Evolutionary conservation across 129 eudicot genomes (phyloP).

Genomic region (Arctium minus): DNA sequence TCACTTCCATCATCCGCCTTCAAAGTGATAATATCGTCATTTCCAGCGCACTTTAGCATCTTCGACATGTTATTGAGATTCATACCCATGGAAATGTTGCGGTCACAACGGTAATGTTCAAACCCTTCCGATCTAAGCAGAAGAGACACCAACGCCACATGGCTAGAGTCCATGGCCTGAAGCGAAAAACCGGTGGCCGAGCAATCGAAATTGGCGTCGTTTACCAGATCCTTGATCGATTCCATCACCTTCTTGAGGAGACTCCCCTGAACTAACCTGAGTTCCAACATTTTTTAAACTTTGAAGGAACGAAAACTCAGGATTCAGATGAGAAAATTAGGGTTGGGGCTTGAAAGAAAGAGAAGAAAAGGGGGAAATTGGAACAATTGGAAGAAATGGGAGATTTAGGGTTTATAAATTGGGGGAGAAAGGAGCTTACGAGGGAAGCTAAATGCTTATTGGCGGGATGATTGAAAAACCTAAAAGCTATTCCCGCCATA

Average conservation of each 20-base stretch:
- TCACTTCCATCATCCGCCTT: constrained; percentile 95
- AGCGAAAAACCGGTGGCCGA: constrained; percentile 84
- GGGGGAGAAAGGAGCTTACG: constrained; percentile 15
- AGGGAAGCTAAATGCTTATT: constrained; percentile 27
- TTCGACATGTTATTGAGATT: constrained; percentile 75
- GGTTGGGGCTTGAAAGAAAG: constrained; percentile 15
- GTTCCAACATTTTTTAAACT: constrained; percentile 54
- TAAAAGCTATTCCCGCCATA: constrained; percentile 27
- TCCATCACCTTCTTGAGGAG: constrained; percentile 80
- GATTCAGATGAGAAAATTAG: constrained; percentile 2
- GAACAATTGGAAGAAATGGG: neutral
- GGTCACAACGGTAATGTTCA: constrained; percentile 82
- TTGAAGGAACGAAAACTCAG: neutral
- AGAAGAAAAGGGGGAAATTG: constrained; percentile 2
- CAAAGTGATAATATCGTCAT: constrained; percentile 79
- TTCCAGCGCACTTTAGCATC: constrained; percentile 87
- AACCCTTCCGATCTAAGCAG: constrained; percentile 84
- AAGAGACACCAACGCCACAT: constrained; percentile 88
- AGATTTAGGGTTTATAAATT: constrained; percentile 26
- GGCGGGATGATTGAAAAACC: constrained; percentile 36
- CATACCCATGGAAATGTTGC: constrained; percentile 88
- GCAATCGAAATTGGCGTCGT: constrained; percentile 79
- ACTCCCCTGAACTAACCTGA: constrained; percentile 76
- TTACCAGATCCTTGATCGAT: constrained; percentile 69
- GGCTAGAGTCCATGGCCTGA: constrained; percentile 96